Evolutionary conservation across 208 protist species (phyloP).

Genomic region (Crithidia mellificae): DNA sequence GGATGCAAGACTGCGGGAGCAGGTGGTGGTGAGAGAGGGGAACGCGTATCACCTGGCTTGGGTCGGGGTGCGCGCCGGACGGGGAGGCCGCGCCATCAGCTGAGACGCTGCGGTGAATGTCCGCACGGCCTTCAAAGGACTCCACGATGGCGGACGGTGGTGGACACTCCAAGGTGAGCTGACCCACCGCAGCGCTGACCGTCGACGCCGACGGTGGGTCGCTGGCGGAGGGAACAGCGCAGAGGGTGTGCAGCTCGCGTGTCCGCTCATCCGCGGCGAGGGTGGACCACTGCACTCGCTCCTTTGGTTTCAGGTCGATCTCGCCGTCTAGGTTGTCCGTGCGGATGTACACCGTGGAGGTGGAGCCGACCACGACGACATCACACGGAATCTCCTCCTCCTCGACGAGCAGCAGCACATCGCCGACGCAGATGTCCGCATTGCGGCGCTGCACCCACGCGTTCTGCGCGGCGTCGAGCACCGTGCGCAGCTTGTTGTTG

Average conservation of each 20-base stretch:
- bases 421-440: slow-evolving; percentile 74
- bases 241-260: slow-evolving; percentile 18
- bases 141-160: slow-evolving; percentile 85
- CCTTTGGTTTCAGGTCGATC: slow-evolving; percentile 90
- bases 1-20: slow-evolving; percentile 83
- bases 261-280: slow-evolving; percentile 6
- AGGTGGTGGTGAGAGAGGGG: slow-evolving; percentile 71
- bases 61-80: background rate
- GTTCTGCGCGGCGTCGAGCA: slow-evolving; percentile 30
- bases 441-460: slow-evolving; percentile 48
- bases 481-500: slow-evolving; percentile 64
- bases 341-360: slow-evolving; percentile 75
- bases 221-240: slow-evolving; percentile 9
- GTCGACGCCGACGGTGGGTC: slow-evolving; percentile 14
- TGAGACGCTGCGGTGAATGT: slow-evolving; percentile 23
- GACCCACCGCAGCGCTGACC: slow-evolving; percentile 19
- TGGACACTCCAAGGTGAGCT: slow-evolving; percentile 53
- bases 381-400: slow-evolving; percentile 93
- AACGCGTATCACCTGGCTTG: slow-evolving; percentile 20
- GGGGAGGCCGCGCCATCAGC: background rate
- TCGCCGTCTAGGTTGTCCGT: slow-evolving; percentile 96
- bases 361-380: slow-evolving; percentile 74
- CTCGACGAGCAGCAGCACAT: slow-evolving; percentile 74
- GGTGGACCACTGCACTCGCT: slow-evolving; percentile 44
- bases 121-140: slow-evolving; percentile 77